Base-by-base conservation (phyloP, 306 rosid species). In the Acacia confusa region DNA sequence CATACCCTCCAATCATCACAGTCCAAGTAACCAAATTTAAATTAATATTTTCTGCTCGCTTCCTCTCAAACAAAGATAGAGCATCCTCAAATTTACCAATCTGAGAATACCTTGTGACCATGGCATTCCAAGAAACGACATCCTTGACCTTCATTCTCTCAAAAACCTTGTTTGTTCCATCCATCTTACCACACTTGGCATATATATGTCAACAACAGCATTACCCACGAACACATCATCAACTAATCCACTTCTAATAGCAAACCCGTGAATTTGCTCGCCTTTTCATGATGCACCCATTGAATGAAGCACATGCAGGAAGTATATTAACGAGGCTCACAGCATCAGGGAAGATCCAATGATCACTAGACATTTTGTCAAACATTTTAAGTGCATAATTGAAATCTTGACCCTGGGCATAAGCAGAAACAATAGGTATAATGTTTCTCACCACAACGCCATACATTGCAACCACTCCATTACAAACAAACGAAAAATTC, bases 1-100 rank as follows among this genome's bases (percentile, higher is more conserved):
- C 96, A 88, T 91, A 94, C 44, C 98, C 98, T 43, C 97, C 98
- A 75, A 92, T 94, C 92, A 92, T 88, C 84, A 88, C 91, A 24
- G 96, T 91, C 98, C n/a, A n/a, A n/a, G n/a, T n/a, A n/a, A n/a
- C n/a, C n/a, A n/a, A n/a, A n/a, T n/a, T n/a, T n/a, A n/a, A n/a
- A n/a, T n/a, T n/a, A n/a, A n/a, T n/a, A n/a, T n/a, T n/a, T n/a
- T n/a, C n/a, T n/a, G n/a, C n/a, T n/a, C n/a, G n/a, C n/a, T n/a
- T n/a, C n/a, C n/a, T n/a, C n/a, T n/a, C n/a, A n/a, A n/a, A n/a
- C n/a, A n/a, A n/a, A n/a, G n/a, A n/a, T n/a, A n/a, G n/a, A n/a
- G n/a, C n/a, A n/a, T n/a, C n/a, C n/a, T n/a, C n/a, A n/a, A n/a
- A n/a, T n/a, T n/a, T n/a, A n/a, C n/a, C n/a, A n/a, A n/a, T n/a